Evolutionary conservation across 345 rosid genomes (phyloP), one percentile per base, ranked within the genome.

Genomic region (Xanthoceras sorbifolium): DNA sequence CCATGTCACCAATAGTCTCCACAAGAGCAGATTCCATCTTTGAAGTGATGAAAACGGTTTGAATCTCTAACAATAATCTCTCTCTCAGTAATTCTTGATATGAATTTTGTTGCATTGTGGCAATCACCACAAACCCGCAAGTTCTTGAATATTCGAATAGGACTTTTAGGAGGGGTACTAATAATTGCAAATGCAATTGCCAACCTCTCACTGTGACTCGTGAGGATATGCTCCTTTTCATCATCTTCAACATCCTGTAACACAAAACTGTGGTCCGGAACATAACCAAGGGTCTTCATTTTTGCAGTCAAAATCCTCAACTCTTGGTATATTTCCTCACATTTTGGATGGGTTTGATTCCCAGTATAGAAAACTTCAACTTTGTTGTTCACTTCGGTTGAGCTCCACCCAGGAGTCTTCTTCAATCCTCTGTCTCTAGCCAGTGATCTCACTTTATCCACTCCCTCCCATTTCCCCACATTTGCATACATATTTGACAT

Each of bases 381-480:
- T 77, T 84, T 83, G 63, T 85, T 87, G 69, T 84, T 80, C 25
- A 82, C 52, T 80, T 81, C 85, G 28, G 85, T 83, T 26, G 90
- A 85, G 76, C 90, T 87, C 92, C 92, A 89, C n/a, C 90, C 92
- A 12, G 92, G 90, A 29, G 82, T 86, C 85, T 89, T 89, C 82
- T 77, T 87, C 82, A 87, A 76, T 69, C 92, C 90, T 74, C 65
- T 82, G 26, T 73, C 86, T 78, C 86, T 77, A 18, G 86, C 88
- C 8, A 82, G 65, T 3, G 92, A 82, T 54, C 89, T 80, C 74
- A 87, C 80, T 64, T 82, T 59, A 82, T 75, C 83, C 29, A 84
- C 86, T 55, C 89, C 87, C 25, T 87, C 88, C 89, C 90, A 85
- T 77, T 84, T 83, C 84, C 90, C 90, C 12, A 78, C 73, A 69